Base-by-base conservation (phyloP, 208 protist species). In the Leishmania arabica region DNA sequence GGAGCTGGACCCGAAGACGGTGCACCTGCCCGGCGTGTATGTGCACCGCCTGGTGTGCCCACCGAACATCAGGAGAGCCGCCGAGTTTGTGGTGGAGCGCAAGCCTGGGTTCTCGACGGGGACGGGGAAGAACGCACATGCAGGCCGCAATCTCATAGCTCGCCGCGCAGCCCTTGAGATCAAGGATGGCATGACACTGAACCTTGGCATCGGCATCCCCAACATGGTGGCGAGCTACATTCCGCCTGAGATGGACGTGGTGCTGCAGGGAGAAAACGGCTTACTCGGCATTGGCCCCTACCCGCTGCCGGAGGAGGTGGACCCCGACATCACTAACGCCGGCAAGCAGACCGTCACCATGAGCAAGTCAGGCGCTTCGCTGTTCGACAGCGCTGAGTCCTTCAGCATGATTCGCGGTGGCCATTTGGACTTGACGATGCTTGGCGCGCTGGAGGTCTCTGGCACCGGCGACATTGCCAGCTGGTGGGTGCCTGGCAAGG, bases 381-480 rank as follows among this genome's bases (percentile, higher is more conserved):
- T 99, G 74, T 85, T 85, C 58, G 87, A 87, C 64, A 87, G 68
- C 37, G 75, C 84, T 19, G 88, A 97, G 40, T 98, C 96, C 3
- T 99, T 99, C 84, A 95, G 89, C 34, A 99, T 99, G 97, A 99
- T 99, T 68, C 89, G 98, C 75, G 98, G 96, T 71, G 92, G 91
- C 27, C 95, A 99, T 72, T 86, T 99, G 40, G 90, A 98, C 76
- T 62, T 98, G 21, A 99, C 98, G 56, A 96, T 99, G 74, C 82
- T 99, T 5, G 98, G 97, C 27, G 97, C 91, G 64, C 88, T 99
- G 79, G 86, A 99, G 82, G 96, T 99, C 0, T 84, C 92, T 3
- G n/a, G 65, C 3, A 91, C 76, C 62, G 98, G 98, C 53, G 98
- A 99, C 82, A 85, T 99, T 4, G 98, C 98, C 62, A 99, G 98